Evolutionary conservation across 1,284 basidiomycete genomes (phyloP).

Genomic region (Wallemia ichthyophaga): DNA sequence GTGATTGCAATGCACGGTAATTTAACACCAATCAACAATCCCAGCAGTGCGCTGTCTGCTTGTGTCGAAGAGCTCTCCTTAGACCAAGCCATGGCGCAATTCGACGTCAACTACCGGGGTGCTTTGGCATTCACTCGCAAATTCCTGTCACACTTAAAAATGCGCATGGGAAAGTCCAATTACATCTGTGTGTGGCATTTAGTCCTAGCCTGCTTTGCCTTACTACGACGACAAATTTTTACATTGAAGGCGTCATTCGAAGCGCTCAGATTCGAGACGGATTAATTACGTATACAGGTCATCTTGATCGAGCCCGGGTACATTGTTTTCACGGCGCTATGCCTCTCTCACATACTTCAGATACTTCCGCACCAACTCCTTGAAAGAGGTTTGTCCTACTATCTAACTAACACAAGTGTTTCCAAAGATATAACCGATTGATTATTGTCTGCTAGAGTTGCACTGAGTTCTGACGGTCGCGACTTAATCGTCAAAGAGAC

Average conservation of each 20-base stretch:
- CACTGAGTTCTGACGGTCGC: not conserved
- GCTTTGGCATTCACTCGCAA: not conserved
- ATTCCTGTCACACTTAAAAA: not conserved
- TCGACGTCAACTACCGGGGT: not conserved
- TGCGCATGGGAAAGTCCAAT: not conserved
- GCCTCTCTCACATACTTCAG: too few relatives aligned
- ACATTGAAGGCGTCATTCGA: not conserved
- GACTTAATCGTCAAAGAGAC: not conserved
- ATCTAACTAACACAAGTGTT: not conserved
- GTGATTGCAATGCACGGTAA: not conserved
- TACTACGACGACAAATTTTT: too few relatives aligned
- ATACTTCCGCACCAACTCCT: not conserved
- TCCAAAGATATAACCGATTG: not conserved
- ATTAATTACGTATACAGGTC: not conserved
- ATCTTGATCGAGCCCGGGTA: not conserved
- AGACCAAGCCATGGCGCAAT: not conserved
- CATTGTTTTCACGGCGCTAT: too few relatives aligned
- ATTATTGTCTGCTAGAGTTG: not conserved
- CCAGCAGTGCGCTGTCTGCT: not conserved
- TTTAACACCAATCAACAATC: not conserved
- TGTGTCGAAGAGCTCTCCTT: not conserved
- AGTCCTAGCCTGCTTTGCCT: too few relatives aligned
- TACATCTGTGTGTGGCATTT: too few relatives aligned
- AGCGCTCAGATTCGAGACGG: not conserved
- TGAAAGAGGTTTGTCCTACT: not conserved